Conservation (phyloP, 192 early-diverging fungal species). For the Backusella parvicylindrica region DNA sequence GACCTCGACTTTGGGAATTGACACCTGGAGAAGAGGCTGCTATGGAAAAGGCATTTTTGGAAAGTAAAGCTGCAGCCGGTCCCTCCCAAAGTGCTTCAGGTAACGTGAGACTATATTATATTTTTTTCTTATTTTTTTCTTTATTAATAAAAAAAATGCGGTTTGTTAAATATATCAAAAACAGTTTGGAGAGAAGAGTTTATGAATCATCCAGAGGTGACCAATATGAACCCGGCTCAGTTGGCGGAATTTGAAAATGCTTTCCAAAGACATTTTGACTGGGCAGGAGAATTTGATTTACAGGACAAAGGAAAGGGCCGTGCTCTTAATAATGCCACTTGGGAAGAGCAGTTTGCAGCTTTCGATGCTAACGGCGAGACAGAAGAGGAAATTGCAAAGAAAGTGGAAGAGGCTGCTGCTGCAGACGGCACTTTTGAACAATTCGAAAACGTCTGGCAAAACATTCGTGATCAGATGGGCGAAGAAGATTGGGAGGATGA, state of each 20-base stretch:
- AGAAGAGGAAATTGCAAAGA: slow-evolving; percentile 31
- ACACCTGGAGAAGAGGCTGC: slow-evolving; percentile 47
- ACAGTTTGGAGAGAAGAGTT: slow-evolving; percentile 53
- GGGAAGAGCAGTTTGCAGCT: slow-evolving; percentile 61
- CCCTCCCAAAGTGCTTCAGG: slow-evolving; percentile 10
- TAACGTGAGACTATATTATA: slow-evolving; percentile 1
- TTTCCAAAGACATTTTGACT: slow-evolving; percentile 65
- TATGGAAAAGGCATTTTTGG: slow-evolving; percentile 44
- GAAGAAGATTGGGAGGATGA: slow-evolving; percentile 46
- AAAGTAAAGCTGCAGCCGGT: slow-evolving; percentile 15
- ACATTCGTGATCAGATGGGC: slow-evolving; percentile 17
- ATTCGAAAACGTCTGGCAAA: slow-evolving; percentile 52
- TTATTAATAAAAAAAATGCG: not conserved
- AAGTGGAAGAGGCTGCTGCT: slow-evolving; percentile 36
- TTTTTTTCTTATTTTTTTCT: not conserved
- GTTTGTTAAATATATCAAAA: not conserved
- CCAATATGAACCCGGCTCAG: slow-evolving; percentile 26
- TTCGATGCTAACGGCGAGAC: slow-evolving; percentile 30
- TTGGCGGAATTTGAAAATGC: slow-evolving; percentile 53
- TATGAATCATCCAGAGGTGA: slow-evolving; percentile 40
- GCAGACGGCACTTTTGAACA: slow-evolving; percentile 37
- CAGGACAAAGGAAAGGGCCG: slow-evolving; percentile 53
- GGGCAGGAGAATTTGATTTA: slow-evolving; percentile 73
- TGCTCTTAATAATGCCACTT: slow-evolving; percentile 41
- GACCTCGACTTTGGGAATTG: slow-evolving; percentile 45